Evolutionary conservation across 345 rosid species (phyloP), one percentile per base, ranked within the genome.

Genomic region (Gossypium australe): DNA sequence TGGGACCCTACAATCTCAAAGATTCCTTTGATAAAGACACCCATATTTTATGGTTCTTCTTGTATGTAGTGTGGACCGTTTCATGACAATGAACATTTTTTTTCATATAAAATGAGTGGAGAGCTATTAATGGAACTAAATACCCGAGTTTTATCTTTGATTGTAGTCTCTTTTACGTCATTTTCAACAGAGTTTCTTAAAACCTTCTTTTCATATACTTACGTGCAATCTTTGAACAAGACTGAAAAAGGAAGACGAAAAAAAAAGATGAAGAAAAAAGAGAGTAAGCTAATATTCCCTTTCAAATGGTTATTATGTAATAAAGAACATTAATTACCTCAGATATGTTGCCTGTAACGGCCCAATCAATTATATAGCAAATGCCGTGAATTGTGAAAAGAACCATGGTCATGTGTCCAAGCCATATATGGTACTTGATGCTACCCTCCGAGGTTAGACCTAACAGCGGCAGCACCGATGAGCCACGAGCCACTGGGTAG

Each of bases 361-460:
- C 75, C 92, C 97, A 92, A 10, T 25, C 78, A 12, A 74, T 34
- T 74, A 92, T 83, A 85, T 70, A 92, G 73, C 75, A 44, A 48
- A 92, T 24, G 14, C 98, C 97, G 63, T 94, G 97, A 62, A 82
- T 61, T 0, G 95, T 83, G 78, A 90, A 86, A 78, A 89, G 57
- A 22, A 74, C 13, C 91, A 94, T 82, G 77, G 86, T 87, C 72
- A 86, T 68, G 71, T 94, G 97, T 1, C 98, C 97, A 1, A 94
- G 79, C 97, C 98, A 94, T 49, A 89, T 89, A 59, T 94, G 98
- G 43, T 94, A 94, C 84, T 90, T 94, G 71, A 94, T 92, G 92
- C 97, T 85, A 2, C 84, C 82, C 73, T 94, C 98, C 17, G 95
- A 92, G 22, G 94, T 89, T 29, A 94, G 72, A 10, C 97, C 97